Evolutionary conservation across 2,329 filamentous ascomycete genomes (phyloP), one percentile per base, ranked within the genome.

Genomic region (Mycogone perniciosa): DNA sequence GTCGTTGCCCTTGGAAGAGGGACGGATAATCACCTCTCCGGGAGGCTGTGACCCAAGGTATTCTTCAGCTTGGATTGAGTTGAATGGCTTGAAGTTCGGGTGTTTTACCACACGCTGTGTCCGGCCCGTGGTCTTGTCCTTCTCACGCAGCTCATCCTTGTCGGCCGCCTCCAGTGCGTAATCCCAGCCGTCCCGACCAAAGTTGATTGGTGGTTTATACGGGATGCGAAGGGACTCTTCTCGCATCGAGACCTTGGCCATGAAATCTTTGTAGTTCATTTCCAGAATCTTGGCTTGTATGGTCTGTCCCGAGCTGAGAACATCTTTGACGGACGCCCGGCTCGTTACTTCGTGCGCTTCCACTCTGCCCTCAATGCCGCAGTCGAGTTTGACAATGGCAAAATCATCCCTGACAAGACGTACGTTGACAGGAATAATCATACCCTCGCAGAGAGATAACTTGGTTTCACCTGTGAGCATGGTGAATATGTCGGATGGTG

Each of bases 41-140:
- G 85, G 78, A 46, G 86, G 81, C 66, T 95, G 89, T 10, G 87
- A 88, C 39, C 90, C 90, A 31, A 99, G 79, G 66, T 86, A 97
- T 67, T 97, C 89, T 69, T 97, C 89, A 1, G 93, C 93, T 70
- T 97, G 90, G 2, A 84, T 83, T 31, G 89, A 82, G 69, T 95
- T 96, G 77, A 95, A 97, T 0, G 90, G 86, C 60, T 86, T 88
- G 80, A 97, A 99, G 11, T 97, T 81, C 29, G 93, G 92, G 65
- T 99, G 93, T 69, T 99, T 99, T 74, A 99, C 93, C 53, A 99
- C 93, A 66, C 93, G 84, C 67, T 95, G 89, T 2, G 88, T 86
- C 45, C 93, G 88, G 10, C 89, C 90, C 13, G 88, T 88, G 8
- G 82, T 81, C 64, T 89, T 87, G 63, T 93, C 89, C 71, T 91